These are phyloP conservation scores for Coemansia sp. DNA, from an alignment of 192 early-diverging fungal species.

Conservation along the genomic window DNA sequence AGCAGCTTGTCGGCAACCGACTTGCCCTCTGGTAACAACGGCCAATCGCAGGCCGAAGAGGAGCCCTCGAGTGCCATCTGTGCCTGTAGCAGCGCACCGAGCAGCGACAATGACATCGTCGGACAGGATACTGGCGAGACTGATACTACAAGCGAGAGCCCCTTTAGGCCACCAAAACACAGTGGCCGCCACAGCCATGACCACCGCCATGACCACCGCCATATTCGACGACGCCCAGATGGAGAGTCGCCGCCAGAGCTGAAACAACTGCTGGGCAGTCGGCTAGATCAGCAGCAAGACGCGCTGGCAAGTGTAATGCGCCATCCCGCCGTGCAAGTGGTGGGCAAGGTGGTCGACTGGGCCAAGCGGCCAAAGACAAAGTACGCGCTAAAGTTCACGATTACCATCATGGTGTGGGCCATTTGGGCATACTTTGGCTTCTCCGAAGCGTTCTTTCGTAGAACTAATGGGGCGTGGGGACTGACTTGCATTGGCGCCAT, in stretches of 20 bases:
- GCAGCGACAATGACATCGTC: background rate
- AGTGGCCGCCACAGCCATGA: background rate
- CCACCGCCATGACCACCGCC: background rate
- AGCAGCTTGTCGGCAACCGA: background rate
- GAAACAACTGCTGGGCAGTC: background rate
- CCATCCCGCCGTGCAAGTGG: slow-evolving; percentile 13
- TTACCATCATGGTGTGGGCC: slow-evolving; percentile 41
- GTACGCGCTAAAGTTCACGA: slow-evolving; percentile 45
- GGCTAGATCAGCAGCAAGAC: background rate
- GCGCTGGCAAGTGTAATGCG: slow-evolving; percentile 21
- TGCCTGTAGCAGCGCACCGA: background rate
- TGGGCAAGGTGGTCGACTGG: slow-evolving; percentile 22
- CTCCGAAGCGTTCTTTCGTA: slow-evolving; percentile 18
- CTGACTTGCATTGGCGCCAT: slow-evolving; percentile 31
- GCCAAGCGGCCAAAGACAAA: slow-evolving; percentile 24
- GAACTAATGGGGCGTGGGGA: slow-evolving; percentile 33
- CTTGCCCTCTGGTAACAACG: background rate
- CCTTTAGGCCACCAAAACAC: background rate
- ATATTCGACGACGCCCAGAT: background rate
- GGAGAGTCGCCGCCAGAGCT: background rate
- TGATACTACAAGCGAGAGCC: background rate
- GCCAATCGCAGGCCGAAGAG: background rate
- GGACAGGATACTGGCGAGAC: background rate
- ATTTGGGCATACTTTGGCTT: slow-evolving; percentile 38
- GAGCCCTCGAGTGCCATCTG: background rate